Conservation (phyloP, 2,329 filamentous ascomycete species). For the Colletotrichum siamense region DNA sequence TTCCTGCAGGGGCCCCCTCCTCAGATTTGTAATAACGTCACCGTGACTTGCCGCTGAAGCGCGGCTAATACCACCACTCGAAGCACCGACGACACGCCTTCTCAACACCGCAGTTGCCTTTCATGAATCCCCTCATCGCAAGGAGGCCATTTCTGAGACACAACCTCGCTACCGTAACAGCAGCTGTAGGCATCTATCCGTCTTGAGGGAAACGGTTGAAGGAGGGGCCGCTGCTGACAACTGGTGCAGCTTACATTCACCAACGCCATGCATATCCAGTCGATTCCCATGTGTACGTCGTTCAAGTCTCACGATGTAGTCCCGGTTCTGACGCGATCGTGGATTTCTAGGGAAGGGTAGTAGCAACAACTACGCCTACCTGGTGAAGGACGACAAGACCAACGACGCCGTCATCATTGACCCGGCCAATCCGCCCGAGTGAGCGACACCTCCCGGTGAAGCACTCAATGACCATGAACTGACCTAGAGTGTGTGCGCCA, state of each 20-base stretch:
- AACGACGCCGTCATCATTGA: slow-evolving; percentile 82
- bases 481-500: slow-evolving; percentile 30
- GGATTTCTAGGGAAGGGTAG: slow-evolving; percentile 69
- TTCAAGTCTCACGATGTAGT: neutral
- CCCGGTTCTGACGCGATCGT: neutral
- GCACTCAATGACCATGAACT: neutral
- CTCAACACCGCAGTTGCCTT: slow-evolving; percentile 5
- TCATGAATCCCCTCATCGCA: slow-evolving; percentile 49
- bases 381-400: slow-evolving; percentile 79
- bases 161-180: slow-evolving; percentile 32
- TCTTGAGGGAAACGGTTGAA: neutral
- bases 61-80: neutral
- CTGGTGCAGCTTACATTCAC: slow-evolving; percentile 34
- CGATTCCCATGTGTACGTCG: slow-evolving; percentile 84
- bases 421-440: slow-evolving; percentile 81
- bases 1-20: neutral
- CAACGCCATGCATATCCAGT: slow-evolving; percentile 81
- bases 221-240: slow-evolving; percentile 10
- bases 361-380: slow-evolving; percentile 85
- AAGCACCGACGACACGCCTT: neutral
- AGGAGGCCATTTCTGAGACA: slow-evolving; percentile 38
- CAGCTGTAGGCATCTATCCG: slow-evolving; percentile 31
- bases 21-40: slow-evolving; percentile 21
- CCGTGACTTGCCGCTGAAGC: slow-evolving; percentile 1
- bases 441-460: slow-evolving; percentile 31